Evolutionary conservation across 345 rosid species (phyloP).

Genomic region (Syzygium aqueum): DNA sequence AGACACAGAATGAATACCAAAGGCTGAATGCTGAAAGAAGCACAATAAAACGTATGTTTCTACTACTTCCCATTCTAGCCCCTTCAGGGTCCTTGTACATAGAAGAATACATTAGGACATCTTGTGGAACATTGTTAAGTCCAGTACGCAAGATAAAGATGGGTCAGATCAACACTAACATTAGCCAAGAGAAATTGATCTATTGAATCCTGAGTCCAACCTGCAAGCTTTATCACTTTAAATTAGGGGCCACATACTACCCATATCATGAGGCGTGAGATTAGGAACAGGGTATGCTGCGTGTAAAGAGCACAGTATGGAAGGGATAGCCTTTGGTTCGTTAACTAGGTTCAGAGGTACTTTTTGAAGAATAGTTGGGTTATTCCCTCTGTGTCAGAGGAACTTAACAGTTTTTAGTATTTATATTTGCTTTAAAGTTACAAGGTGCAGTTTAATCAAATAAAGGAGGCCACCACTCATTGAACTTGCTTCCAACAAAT

Average conservation of each 20-base stretch:
- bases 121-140: neutral
- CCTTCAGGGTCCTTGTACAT: neutral
- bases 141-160: neutral
- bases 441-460: neutral
- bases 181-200: neutral
- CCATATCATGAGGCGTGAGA: neutral
- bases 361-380: neutral
- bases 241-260: neutral
- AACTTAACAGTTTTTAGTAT: neutral
- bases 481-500: neutral
- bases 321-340: neutral
- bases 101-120: neutral
- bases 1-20: neutral
- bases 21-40: neutral
- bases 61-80: neutral
- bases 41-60: neutral
- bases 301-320: neutral
- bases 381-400: neutral
- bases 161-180: neutral
- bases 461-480: neutral
- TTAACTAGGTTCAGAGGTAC: neutral
- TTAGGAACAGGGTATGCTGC: neutral
- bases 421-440: neutral
- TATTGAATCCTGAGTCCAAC: neutral
- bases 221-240: neutral